Base-by-base conservation (phyloP, 139 green algal species). In the Raphidocelis subcapitata region DNA sequence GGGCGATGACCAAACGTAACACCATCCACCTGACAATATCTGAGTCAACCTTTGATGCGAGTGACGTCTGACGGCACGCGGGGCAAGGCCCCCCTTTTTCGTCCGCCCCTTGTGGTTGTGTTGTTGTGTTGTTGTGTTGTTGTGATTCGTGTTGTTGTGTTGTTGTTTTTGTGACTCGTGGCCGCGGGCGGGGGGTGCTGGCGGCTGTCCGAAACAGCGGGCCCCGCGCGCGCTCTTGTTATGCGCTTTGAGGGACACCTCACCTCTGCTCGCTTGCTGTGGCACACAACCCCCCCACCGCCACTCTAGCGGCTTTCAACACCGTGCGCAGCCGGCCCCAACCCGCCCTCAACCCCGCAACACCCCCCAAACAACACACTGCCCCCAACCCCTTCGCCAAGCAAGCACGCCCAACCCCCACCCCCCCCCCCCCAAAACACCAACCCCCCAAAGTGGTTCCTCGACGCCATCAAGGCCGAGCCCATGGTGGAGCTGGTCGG, bases 401-500 rank as follows among this genome's bases (percentile, higher is more conserved):
- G 28, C 24, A 24, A 51, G 32, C n/a, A 8, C n/a, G 2, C 37
- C 63, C 63, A 36, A 37, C 37, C 37, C 29, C 4, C 32, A 12
- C 37, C 23, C 37, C 24, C 24, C 62, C 10, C 37, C 62, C 65
- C 65, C 65, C 65, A 26, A 18, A 26, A 61, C 46, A 15, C 26
- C 8, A 3, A 32, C 21, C 52, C 24, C 44, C 31, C 35, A 62
- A 75, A 92, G 81, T 90, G 88, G 87, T 97, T 97, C 81, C 80
- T 97, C 41, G 88, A 94, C 65, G 65, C 88, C 62, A 96, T 99
- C 77, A 84, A 82, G 60, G 79, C 75, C 24, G 86, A 94, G 67
- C 77, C 84, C 23, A 72, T 90, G 47, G 73, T 98, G 62, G 69
- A 95, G 74, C 87, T 99, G 57, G 94, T 97, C 60, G 95, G 95